Evolutionary conservation across 192 early-diverging fungal genomes (phyloP), one percentile per base, ranked within the genome.

Genomic region (Coemansia sp.): DNA sequence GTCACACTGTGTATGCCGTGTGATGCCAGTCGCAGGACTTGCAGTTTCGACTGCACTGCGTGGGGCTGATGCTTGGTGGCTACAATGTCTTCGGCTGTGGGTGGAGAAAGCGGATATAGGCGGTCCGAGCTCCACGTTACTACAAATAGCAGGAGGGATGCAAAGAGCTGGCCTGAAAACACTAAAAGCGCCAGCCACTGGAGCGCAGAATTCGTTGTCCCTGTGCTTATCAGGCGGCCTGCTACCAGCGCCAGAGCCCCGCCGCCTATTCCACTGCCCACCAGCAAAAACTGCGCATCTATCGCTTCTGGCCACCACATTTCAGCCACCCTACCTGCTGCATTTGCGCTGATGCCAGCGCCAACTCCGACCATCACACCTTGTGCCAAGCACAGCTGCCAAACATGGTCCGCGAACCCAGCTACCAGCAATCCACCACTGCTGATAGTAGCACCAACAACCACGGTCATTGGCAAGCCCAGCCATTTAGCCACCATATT

Each of bases 331-430:
- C 20, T 62, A 11, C 17, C 17, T 31, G 62, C 75, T 6, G 70
- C 65, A 6, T 49, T 29, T n/a, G 47, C 85, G 24, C 73, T 75
- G 38, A 88, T 61, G 19, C 73, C 73, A 4, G 65, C 68, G 20
- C 88, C 88, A 3, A 83, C 7, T 29, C 89, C 89, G n/a, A 84
- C 87, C 40, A 88, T 54, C 15, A 86, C 46, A 19, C 88, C 88
- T 46, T 91, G 88, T 2, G 86, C 53, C 41, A 91, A 59, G 29
- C 86, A 89, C 35, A 89, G 62, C 20, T 89, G 86, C 89, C 89
- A 91, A 0, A 89, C 20, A n/a, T 72, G 22, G 7, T 67, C 82
- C 0, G 85, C 67, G 67, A 85, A 89, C 25, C 66, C 53, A 4
- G 76, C 62, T 1, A 63, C 54, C 40, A 78, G 36, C 31, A 78